Conservation (phyloP, 2,329 filamentous ascomycete species). For the Alternaria viburni region DNA sequence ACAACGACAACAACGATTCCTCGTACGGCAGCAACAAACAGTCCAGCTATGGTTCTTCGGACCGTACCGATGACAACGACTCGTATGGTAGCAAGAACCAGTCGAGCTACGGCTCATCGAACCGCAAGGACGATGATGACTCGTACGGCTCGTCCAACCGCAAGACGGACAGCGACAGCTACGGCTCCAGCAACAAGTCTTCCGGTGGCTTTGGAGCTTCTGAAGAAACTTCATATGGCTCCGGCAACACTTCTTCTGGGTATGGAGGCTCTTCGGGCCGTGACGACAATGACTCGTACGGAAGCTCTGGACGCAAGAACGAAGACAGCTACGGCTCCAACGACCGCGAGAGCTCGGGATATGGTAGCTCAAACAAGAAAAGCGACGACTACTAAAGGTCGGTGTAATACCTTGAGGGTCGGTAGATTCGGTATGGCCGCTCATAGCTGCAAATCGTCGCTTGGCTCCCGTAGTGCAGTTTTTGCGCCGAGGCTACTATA, state of each 20-base stretch:
- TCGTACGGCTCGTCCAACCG: conserved; percentile 11
- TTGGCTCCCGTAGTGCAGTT: not conserved
- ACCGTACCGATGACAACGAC: not conserved
- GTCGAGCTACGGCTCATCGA: conserved; percentile 7
- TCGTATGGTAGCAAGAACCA: conserved; percentile 7
- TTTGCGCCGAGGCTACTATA: not conserved
- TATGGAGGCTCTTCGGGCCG: not conserved
- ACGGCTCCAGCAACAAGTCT: conserved; percentile 3
- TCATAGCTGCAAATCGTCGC: not conserved
- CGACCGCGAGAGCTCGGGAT: conserved; percentile 1
- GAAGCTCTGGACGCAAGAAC: not conserved
- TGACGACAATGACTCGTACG: not conserved
- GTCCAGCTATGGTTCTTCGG: not conserved
- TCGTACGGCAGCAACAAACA: conserved; percentile 1
- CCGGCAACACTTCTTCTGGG: not conserved
- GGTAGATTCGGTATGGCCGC: not conserved
- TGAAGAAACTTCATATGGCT: not conserved
- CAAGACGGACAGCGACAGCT: conserved; percentile 2
- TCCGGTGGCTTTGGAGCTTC: not conserved
- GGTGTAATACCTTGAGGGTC: not conserved
- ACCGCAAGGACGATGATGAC: conserved; percentile 7
- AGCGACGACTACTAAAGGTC: conserved; percentile 8
- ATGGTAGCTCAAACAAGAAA: conserved; percentile 7
- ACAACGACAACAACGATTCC: not conserved
- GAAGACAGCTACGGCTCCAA: conserved; percentile 4